These are phyloP conservation scores for Waltergamsia citrina DNA, from an alignment of 2,329 filamentous ascomycete genomes.

Conservation along the genomic window DNA sequence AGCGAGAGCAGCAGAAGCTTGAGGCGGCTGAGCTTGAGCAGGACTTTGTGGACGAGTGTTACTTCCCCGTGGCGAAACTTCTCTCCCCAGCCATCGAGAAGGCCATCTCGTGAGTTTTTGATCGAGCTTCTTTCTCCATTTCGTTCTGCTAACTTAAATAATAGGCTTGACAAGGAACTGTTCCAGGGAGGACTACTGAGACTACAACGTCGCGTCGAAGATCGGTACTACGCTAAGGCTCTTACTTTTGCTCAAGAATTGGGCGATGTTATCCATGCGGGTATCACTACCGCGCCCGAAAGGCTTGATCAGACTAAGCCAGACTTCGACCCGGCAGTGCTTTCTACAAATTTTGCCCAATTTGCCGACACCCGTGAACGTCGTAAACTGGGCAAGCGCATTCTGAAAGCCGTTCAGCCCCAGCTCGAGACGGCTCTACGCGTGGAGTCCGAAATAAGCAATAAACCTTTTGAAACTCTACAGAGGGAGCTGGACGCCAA, in stretches of 20 bases:
- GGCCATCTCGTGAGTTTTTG: conserved; percentile 62
- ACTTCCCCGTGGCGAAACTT: conserved; percentile 77
- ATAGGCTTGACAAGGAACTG: conserved; percentile 54
- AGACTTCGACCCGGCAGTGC: conserved; percentile 8
- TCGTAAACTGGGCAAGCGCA: conserved; percentile 78
- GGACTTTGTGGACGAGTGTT: conserved; percentile 77
- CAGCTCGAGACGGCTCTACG: conserved; percentile 65
- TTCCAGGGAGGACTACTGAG: conserved; percentile 42
- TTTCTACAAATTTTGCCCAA: conserved; percentile 27
- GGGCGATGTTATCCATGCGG: conserved; percentile 40
- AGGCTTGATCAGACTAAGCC: conserved; percentile 11
- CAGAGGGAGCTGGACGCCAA: conserved; percentile 66
- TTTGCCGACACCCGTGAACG: conserved; percentile 68
- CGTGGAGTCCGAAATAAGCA: conserved; percentile 73
- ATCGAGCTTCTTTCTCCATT: neutral
- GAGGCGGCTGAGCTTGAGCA: conserved; percentile 67
- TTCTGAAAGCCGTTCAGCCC: conserved; percentile 74
- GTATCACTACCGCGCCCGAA: conserved; percentile 35
- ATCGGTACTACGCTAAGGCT: conserved; percentile 48
- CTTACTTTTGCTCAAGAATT: conserved; percentile 48
- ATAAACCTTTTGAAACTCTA: conserved; percentile 59
- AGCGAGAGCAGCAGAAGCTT: conserved; percentile 70
- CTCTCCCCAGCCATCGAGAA: conserved; percentile 72
- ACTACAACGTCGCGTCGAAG: conserved; percentile 42
- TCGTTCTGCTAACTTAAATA: conserved; percentile 13